Base-by-base conservation (phyloP, 768 basidiomycete species). In the Holtermannia corniformis region DNA sequence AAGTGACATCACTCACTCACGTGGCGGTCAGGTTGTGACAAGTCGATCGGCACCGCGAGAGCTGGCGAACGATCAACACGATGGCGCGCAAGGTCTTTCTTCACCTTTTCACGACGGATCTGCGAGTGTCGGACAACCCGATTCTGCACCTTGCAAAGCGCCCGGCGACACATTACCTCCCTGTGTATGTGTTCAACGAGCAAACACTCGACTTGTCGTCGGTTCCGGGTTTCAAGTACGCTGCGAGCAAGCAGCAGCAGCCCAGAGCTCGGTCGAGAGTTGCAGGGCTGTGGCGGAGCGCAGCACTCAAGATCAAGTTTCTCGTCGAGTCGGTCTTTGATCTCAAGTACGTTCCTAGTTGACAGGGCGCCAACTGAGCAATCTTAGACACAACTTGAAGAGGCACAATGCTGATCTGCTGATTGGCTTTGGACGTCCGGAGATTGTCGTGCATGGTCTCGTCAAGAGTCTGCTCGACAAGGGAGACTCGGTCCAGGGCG, bases 131-230 rank as follows among this genome's bases (percentile, higher is more conserved):
- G 49, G 69, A 71, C 40, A 64, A 62, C 3, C 69, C 65, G 3
- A 64, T 61, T 1, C 59, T 71, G 5, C 50, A 61, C 23, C 44
- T 61, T 14, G 54, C 67, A 0, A 67, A 71, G 46, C 44, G 56
- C 45, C 54, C 61, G 3, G 50, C 59, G 3, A 73, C 72, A 14
- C 71, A 75, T 49, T 71, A 75, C 56, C 60, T 77, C 3, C 76
- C 76, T 1, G 46, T 76, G 43, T 76, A 70, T 59, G 73, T 76
- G 20, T 74, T 76, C 41, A 72, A 76, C 50, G 71, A 74, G 27
- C 67, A 73, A 5, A 66, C 70, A 47, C 51, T 76, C 44, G 75
- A 76, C 52, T 57, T 75, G 3, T 61, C 66, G 0, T 63, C 58
- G 3, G 47, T 77, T 2, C 65, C 71, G 21, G 51, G 44, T 50